A percentile compares a stretch with the other conserved stretches of the same genome.
phyloP scores from a whole-genome alignment of 257 asterid species.

The Ligustrum vulgare region DNA sequence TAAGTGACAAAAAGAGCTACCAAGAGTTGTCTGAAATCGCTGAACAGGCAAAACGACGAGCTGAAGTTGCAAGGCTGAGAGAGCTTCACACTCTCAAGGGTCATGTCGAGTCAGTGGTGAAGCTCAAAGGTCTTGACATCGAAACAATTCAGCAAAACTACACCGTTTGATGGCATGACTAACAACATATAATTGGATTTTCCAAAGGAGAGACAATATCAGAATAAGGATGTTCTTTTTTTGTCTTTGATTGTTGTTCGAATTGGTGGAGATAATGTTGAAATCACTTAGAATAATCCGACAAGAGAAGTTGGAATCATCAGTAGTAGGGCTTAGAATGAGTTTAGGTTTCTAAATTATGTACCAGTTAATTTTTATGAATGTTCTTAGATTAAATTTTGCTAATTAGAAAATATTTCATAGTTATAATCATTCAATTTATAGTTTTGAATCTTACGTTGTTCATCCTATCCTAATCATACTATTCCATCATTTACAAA shows the following conservation, averaged over 20 bases:
- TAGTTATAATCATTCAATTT: background rate
- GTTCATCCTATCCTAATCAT: background rate
- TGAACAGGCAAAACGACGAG: slow-evolving; percentile 61
- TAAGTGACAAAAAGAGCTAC: slow-evolving; percentile 40
- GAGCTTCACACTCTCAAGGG: slow-evolving; percentile 57
- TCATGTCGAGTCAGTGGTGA: slow-evolving; percentile 51
- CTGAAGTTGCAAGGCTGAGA: slow-evolving; percentile 62
- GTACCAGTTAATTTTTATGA: background rate
- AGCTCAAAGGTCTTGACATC: slow-evolving; percentile 55
- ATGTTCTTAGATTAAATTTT: background rate
- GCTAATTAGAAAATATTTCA: background rate
- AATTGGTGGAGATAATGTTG: slow-evolving; percentile 19
- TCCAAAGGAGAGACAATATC: slow-evolving; percentile 15
- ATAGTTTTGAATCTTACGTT: background rate
- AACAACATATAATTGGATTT: background rate
- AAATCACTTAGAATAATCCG: slow-evolving; percentile 9
- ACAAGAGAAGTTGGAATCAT: slow-evolving; percentile 14
- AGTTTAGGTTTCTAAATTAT: background rate
- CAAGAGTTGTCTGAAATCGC: slow-evolving; percentile 57
- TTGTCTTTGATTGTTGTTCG: slow-evolving; percentile 13
- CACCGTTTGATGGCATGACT: slow-evolving; percentile 33
- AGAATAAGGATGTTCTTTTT: slow-evolving; percentile 19
- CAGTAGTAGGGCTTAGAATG: background rate
- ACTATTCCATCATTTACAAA: background rate
- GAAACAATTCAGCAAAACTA: slow-evolving; percentile 53